Base-by-base conservation (phyloP, 2,329 filamentous ascomycete species). In the Pleurostoma richardsiae region DNA sequence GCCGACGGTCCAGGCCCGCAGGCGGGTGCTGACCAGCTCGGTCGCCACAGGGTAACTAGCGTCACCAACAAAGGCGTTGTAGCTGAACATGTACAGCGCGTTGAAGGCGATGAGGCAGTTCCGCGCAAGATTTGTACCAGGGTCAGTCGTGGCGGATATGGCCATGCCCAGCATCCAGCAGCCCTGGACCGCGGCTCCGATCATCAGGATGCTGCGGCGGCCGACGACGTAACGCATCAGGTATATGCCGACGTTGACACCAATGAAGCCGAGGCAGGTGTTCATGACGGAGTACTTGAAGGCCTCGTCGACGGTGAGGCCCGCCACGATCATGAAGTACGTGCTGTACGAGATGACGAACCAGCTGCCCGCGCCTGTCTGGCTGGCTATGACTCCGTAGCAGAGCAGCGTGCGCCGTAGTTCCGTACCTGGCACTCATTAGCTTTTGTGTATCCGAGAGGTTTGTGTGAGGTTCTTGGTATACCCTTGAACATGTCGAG, bases 221-320 rank as follows among this genome's bases (percentile, higher is more conserved):
- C 74, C 73, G 44, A 74, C 62, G 10, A 73, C 57, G 30, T 72
- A 61, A 27, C 70, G 68, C 62, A 77, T 75, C 11, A 70, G 60
- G 52, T 66, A 72, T 50, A 78, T 72, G 39, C 74, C 73, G 28
- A 72, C 45, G 43, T 76, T 73, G 36, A 74, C 71, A 1, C 72
- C 73, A 6, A 76, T 41, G 40, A 77, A 70, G 3, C 72, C 73
- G 26, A 77, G 55, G 45, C 70, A 76, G 4, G 69, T 71, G 49
- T 71, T 73, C 66, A 78, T 71, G 42, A 79, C 68, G 6, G 67
- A 67, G 55, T 69, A 77, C 41, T 70, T 64, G 57, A 78, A 79
- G 1, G 73, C 64, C 28, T 72, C 64, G 29, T 64, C 57, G 29
- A 73, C 64, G 4, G 55, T 52, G 30, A 69, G 52, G 2, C 70